Percentiles rank a stretch among this genome's conserved stretches.
These are phyloP conservation scores for Jatropha multifida DNA, from an alignment of 441 rosid genomes.

Conservation along the genomic window DNA sequence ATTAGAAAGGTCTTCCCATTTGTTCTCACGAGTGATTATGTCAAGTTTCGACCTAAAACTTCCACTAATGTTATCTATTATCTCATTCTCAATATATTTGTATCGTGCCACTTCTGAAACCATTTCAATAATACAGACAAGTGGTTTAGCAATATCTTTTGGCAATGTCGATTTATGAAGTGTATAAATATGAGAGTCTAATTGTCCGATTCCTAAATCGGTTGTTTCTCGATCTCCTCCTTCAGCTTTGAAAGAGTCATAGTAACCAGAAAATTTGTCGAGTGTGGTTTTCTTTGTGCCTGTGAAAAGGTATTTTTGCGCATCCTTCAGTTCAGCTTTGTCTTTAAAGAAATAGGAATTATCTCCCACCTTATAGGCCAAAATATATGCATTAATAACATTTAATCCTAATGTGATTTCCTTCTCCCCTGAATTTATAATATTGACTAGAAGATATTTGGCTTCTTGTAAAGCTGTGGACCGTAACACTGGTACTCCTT, in stretches of 20 bases:
- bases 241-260: no score
- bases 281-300: not conserved
- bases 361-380: not conserved
- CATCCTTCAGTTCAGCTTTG: not conserved
- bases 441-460: not conserved
- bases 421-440: not conserved
- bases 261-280: not conserved
- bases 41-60: no score
- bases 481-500: not conserved
- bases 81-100: no score
- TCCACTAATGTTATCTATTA: no score
- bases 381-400: not conserved
- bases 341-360: not conserved
- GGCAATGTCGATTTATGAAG: no score
- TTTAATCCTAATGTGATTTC: not conserved
- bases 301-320: not conserved
- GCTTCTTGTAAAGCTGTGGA: not conserved
- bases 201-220: no score
- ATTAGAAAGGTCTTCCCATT: not conserved
- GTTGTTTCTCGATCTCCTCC: no score
- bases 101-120: no score
- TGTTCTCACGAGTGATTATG: not conserved
- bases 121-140: no score
- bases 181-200: no score
- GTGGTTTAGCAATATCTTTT: no score